Evolutionary conservation across 495 filamentous ascomycete genomes (phyloP), one percentile per base, ranked within the genome.

Genomic region (Cercophora scortea): DNA sequence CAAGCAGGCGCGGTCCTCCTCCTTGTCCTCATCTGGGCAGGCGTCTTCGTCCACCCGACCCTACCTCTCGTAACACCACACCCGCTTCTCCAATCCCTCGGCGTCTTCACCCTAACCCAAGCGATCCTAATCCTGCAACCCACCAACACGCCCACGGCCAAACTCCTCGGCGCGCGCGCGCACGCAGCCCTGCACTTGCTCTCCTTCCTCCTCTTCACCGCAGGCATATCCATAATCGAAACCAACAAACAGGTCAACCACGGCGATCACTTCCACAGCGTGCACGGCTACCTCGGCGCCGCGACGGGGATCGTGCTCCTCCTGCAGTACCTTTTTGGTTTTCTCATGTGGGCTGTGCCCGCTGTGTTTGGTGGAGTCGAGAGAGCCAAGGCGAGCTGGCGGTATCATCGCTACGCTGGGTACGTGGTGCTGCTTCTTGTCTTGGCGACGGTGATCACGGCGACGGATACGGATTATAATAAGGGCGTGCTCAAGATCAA

Each of bases 91-190:
- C 91, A 92, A 61, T 84, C 84, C 25, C 66, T 86, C 48, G 89
- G 81, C 25, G 61, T 92, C 19, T 74, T 94, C 50, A 70, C 89
- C 39, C 74, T 89, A 51, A 78, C 86, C 43, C 85, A 95, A 73
- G 84, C 82, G 17, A 83, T 89, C 60, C 83, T 97, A 36, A 71
- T 95, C 62, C 80, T 96, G 33, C 92, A 97, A 64, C 92, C 92
- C 2, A 96, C 92, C 8, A 76, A 87, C 53, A 89, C 86, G 0
- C 70, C 84, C 3, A 59, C 68, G 10, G 84, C 94, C 61, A 97
- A 96, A 62, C 70, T 71, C 13, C 61, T 75, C 15, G 92, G 90
- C 32, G 86, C 87, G 25, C 76, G 79, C 57, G 67, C 76, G 40
- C 92, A 97, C 69, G 79, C 77, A 45, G 54, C 64, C 11, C 63